phyloP scores from a whole-genome alignment of 306 rosid species.

The Trichosanthes cucumerina region DNA sequence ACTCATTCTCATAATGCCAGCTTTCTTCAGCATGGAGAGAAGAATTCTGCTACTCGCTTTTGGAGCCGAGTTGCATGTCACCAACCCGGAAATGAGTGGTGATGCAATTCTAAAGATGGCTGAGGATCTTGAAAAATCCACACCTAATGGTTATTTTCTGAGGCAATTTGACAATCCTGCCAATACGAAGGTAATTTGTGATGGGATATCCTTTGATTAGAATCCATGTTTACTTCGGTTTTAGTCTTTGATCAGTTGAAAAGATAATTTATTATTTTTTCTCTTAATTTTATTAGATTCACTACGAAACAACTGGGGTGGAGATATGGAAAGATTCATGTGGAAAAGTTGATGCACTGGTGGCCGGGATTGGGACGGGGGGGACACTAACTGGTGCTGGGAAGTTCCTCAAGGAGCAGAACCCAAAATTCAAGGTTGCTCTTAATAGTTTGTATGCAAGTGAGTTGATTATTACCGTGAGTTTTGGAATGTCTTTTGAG shows the following conservation, averaged over 20 bases:
- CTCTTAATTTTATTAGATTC: constrained; percentile 30
- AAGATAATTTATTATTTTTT: neutral
- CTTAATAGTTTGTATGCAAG: neutral
- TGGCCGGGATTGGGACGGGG: constrained; percentile 76
- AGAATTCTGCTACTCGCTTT: constrained; percentile 54
- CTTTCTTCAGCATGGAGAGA: constrained; percentile 55
- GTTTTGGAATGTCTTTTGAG: neutral
- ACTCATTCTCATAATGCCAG: constrained; percentile 45
- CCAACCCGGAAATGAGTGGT: constrained; percentile 53
- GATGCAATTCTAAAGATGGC: constrained; percentile 41
- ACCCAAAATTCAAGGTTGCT: constrained; percentile 61
- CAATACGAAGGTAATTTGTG: constrained; percentile 44
- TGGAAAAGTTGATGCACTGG: constrained; percentile 56
- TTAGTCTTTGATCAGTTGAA: neutral
- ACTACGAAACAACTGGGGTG: constrained; percentile 84
- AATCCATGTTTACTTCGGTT: neutral
- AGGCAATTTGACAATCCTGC: constrained; percentile 57
- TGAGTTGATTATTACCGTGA: neutral
- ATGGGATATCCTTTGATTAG: neutral
- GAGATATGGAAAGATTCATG: constrained; percentile 83
- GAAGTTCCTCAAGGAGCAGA: constrained; percentile 62
- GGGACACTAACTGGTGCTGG: constrained; percentile 68
- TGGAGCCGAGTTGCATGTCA: constrained; percentile 63
- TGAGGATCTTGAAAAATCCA: constrained; percentile 37
- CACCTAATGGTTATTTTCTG: constrained; percentile 41